phyloP scores from a whole-genome alignment of 345 rosid genomes.

The thale cress (Arabidopsis thaliana) region DNA sequence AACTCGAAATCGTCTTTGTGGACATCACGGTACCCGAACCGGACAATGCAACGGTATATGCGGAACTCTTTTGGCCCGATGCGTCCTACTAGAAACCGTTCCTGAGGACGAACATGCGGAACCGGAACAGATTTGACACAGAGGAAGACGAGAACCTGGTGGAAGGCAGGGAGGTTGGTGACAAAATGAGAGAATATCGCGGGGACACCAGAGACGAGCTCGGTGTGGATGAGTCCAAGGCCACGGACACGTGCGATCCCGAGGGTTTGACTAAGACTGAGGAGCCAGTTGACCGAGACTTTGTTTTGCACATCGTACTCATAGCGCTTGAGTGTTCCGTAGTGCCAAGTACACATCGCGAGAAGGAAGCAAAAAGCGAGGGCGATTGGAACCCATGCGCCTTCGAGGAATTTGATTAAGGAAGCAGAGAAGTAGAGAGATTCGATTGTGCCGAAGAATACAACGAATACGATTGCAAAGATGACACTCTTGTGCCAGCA shows the following conservation, averaged over 20 bases:
- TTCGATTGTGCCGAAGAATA: conserved; percentile 86
- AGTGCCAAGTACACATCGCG: conserved; percentile 92
- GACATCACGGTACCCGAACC: conserved; percentile 88
- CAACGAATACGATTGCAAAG: conserved; percentile 69
- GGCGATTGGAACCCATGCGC: conserved; percentile 99
- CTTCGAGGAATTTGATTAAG: conserved; percentile 88
- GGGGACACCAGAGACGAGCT: conserved; percentile 92
- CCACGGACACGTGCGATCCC: conserved; percentile 93
- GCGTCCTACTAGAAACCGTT: conserved; percentile 81
- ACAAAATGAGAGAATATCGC: conserved; percentile 98
- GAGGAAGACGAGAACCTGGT: conserved; percentile 88
- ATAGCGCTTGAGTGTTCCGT: conserved; percentile 77
- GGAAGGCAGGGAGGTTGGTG: conserved; percentile 97
- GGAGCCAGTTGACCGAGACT: conserved; percentile 92
- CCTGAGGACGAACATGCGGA: conserved; percentile 89
- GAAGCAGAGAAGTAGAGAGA: conserved; percentile 96
- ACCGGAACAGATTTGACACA: conserved; percentile 96
- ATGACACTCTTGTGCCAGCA: conserved; percentile 89
- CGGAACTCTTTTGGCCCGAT: conserved; percentile 81
- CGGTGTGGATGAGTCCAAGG: conserved; percentile 89
- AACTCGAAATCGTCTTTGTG: conserved; percentile 92
- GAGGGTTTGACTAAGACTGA: conserved; percentile 76
- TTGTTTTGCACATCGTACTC: conserved; percentile 93
- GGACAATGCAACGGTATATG: conserved; percentile 87
- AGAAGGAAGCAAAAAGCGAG: conserved; percentile 75